Evolutionary conservation across 352 stramenopile species (phyloP).

Genomic region (Lagenidium giganteum): DNA sequence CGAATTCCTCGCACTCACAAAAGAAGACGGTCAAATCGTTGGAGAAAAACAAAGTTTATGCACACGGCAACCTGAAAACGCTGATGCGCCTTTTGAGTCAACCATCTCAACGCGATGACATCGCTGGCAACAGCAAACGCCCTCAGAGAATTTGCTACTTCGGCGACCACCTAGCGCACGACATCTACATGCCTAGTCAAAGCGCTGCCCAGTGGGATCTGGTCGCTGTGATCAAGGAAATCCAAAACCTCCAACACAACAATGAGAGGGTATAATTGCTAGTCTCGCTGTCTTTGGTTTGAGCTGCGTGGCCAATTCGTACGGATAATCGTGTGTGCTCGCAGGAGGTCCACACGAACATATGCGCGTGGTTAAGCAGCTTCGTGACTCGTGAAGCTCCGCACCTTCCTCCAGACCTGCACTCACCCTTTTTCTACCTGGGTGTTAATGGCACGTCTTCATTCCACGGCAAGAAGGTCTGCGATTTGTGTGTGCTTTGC

Average conservation of each 20-base stretch:
- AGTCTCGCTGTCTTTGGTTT: slow-evolving; percentile 6
- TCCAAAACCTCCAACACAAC: slow-evolving; percentile 29
- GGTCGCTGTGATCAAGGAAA: slow-evolving; percentile 44
- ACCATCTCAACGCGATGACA: slow-evolving; percentile 1
- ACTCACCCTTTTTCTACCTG: slow-evolving; percentile 50
- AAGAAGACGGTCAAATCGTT: slow-evolving; percentile 24
- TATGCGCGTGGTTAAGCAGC: slow-evolving; percentile 17
- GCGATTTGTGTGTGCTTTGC: slow-evolving; percentile 25
- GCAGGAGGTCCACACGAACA: no score
- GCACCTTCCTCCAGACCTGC: slow-evolving; percentile 18
- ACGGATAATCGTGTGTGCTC: no score
- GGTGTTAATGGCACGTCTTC: slow-evolving; percentile 30
- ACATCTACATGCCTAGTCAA: slow-evolving; percentile 27
- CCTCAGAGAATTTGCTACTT: slow-evolving; percentile 38
- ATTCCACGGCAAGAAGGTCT: slow-evolving; percentile 41
- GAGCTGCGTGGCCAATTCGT: no score
- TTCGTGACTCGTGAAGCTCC: slow-evolving; percentile 18
- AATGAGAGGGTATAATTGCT: slow-evolving; percentile 29
- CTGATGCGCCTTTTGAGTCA: slow-evolving; percentile 32
- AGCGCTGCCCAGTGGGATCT: slow-evolving; percentile 34
- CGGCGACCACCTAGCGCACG: slow-evolving; percentile 43
- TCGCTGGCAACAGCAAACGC: slow-evolving; percentile 4
- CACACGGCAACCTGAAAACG: slow-evolving; percentile 33
- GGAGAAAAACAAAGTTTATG: slow-evolving; percentile 32
- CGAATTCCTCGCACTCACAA: slow-evolving; percentile 6